Evolutionary conservation across 352 stramenopile genomes (phyloP), one percentile per base, ranked within the genome.

Genomic region (Pythium graminicola): DNA sequence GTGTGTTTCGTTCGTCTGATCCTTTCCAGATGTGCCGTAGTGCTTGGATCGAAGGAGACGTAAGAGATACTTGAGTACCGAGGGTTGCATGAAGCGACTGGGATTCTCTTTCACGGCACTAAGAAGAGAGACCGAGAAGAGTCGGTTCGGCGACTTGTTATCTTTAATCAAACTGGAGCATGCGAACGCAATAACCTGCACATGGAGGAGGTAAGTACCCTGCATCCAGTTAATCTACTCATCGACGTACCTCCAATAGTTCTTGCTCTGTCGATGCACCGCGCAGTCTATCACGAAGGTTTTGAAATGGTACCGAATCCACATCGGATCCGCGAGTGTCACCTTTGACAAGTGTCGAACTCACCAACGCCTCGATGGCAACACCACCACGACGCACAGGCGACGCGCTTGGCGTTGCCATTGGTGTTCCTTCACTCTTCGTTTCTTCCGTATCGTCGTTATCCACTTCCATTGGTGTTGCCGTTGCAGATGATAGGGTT

Each of bases 11-110:
- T 16, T 22, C 4, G 19, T 19, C 1, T 3, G 7, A 14, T 65
- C 50, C 27, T 57, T 60, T n/a, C 38, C 22, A 20, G 26, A 6
- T 24, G 43, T 39, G 22, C 72, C 9, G 52, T 93, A 89, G 60
- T 92, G 72, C 62, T 91, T 91, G 4, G 81, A 89, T n/a, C 83
- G 75, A 26, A 94, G 52, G 22, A 94, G 39, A 2, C 79, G 79
- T 23, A 91, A 33, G 16, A 94, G 41, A 56, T 88, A 89, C 54
- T 94, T 94, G 11, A 89, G 61, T 26, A 90, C 64, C 0, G 61
- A 50, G 22, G 81, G 73, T 9, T 77, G 62, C 1, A 61, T 20
- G 43, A 91, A 93, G 11, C 73, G 64, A 64, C 77, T 45, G 1
- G 54, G 64, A 13, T 78, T 54, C 47, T 89, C 69, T 31, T 81